Evolutionary conservation across 345 rosid genomes (phyloP), one percentile per base, ranked within the genome.

Genomic region (Carallia pectinifolia): DNA sequence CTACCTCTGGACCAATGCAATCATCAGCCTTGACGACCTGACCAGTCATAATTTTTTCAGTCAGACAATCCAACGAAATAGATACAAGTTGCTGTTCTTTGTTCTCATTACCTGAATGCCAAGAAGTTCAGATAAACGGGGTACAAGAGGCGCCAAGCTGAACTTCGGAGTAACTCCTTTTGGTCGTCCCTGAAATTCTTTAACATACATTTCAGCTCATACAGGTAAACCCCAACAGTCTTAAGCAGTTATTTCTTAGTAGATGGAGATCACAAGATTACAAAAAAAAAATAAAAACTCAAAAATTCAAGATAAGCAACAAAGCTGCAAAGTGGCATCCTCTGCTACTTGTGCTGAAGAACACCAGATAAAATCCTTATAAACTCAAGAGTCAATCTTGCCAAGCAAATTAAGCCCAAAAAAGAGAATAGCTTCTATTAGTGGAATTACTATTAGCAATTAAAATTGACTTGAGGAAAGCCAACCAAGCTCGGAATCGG

Each of bases 121-220:
- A 59, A 93, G 93, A 70, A 93, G 92, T 58, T 93, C 84, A 70
- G 98, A 87, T 44, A 93, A 81, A 62, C 96, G 80, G 4, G 96
- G 89, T 12, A 93, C 96, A 40, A 93, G 92, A 78, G 96, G 97
- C 40, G 87, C 94, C 81, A 93, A 83, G 82, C 98, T 91, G 86
- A 65, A 91, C 60, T 93, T 93, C 15, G 96, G 98, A 30, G 97
- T 91, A 59, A 93, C 96, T 64, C 94, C 96, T 79, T 88, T 91
- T 0, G 97, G 98, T 53, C 96, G 83, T 30, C 98, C 98, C 98
- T 91, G 82, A 78, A 70, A 40, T 44, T 44, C 16, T 10, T 63
- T 7, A 38, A 72, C 67, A 33, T 34, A n/a, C 55, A 31, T 34
- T 65, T 64, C 5, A 76, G 72, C 47, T 36, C 61, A 30, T 30